Percentiles rank a stretch among this genome's conserved stretches.
phyloP scores from a whole-genome alignment of 441 rosid genomes.

The Manihot esculenta region DNA sequence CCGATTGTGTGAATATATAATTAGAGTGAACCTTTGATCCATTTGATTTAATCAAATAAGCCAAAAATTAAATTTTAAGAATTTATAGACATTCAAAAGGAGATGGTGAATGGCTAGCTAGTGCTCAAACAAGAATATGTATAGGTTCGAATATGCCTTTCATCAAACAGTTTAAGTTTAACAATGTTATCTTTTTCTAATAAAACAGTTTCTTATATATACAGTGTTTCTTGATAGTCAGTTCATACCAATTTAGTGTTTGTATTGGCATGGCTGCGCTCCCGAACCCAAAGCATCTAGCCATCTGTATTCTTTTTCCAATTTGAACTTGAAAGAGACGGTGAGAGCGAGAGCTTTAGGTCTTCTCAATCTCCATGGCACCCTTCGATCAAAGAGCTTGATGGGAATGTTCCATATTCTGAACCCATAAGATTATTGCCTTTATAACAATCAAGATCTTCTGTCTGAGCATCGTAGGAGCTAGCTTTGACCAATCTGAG shows the following conservation, averaged over 20 bases:
- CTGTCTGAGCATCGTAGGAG: conserved; percentile 12
- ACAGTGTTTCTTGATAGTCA: neutral
- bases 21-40: too few species aligned
- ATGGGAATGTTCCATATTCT: conserved; percentile 3
- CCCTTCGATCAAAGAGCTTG: conserved; percentile 6
- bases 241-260: neutral
- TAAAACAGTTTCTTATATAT: neutral
- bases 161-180: neutral
- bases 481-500: neutral
- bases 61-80: too few species aligned
- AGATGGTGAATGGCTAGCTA: too few species aligned
- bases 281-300: neutral
- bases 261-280: neutral
- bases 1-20: neutral
- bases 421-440: conserved; percentile 11
- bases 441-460: conserved; percentile 17
- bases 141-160: neutral
- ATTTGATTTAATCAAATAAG: too few species aligned
- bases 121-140: neutral
- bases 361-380: conserved; percentile 15
- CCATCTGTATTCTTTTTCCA: neutral
- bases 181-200: neutral
- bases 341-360: conserved; percentile 29
- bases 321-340: conserved; percentile 19
- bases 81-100: too few species aligned